A percentile compares a stretch with the other conserved stretches of the same genome.
phyloP scores from a whole-genome alignment of 2,329 filamentous ascomycete species.

The Curvularia eragrostidis region DNA sequence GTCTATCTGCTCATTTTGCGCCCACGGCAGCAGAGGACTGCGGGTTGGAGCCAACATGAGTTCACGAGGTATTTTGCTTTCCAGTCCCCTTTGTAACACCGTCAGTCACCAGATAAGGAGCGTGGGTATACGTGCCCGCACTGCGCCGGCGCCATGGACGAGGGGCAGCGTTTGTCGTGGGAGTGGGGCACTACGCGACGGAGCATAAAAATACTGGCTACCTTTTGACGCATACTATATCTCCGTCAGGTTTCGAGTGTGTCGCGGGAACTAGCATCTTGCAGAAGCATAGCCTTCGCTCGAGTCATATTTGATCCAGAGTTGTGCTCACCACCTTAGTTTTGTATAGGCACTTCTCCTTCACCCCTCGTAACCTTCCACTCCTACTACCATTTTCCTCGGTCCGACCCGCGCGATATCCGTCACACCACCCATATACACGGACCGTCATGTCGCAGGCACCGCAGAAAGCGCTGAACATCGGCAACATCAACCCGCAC shows the following conservation, averaged over 20 bases:
- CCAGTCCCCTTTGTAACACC: constrained; percentile 15
- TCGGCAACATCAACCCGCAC: constrained; percentile 91
- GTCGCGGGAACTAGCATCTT: constrained; percentile 23
- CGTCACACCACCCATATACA: constrained; percentile 5
- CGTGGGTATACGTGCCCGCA: constrained; percentile 5
- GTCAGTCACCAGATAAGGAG: neutral
- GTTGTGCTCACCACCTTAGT: constrained; percentile 25
- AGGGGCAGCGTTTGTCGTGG: constrained; percentile 17
- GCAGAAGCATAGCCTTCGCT: constrained; percentile 10
- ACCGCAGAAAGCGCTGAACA: constrained; percentile 62
- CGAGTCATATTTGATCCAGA: constrained; percentile 19
- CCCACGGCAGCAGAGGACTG: constrained; percentile 20
- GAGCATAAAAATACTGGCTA: constrained; percentile 37
- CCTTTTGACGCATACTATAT: constrained; percentile 22
- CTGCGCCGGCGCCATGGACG: constrained; percentile 23
- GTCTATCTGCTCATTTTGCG: constrained; percentile 25
- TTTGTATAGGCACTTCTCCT: constrained; percentile 12
- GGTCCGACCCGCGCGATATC: constrained; percentile 5
- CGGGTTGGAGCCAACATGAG: constrained; percentile 22
- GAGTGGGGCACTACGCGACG: constrained; percentile 39
- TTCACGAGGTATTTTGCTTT: constrained; percentile 37
- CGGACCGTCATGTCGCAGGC: constrained; percentile 55
- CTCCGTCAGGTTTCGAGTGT: constrained; percentile 16
- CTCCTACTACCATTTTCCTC: constrained; percentile 5
- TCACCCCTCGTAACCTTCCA: constrained; percentile 7